Percentiles rank a stretch among this genome's conserved stretches.
phyloP scores from a whole-genome alignment of 2,329 filamentous ascomycete genomes.

The Apiospora phragmitis region DNA sequence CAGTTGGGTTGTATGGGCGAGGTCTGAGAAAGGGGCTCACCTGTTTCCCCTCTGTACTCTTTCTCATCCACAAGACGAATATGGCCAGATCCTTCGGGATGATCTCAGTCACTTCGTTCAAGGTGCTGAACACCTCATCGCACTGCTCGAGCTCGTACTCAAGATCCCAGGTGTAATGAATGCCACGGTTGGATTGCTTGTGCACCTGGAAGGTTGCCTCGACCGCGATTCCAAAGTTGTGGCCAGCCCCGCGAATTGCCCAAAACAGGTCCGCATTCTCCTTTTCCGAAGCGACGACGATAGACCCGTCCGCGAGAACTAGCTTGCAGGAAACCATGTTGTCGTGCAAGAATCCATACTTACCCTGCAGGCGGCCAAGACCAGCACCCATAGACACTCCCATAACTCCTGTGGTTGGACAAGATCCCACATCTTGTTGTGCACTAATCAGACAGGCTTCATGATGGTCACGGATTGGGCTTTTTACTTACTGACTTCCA shows the following conservation, averaged over 20 bases:
- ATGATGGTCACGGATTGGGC: too few relatives aligned
- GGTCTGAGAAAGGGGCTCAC: not conserved
- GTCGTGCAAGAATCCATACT: not conserved
- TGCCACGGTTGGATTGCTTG: not conserved
- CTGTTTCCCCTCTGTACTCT: not conserved
- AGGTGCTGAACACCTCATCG: not conserved
- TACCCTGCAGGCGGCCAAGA: not conserved
- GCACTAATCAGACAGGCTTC: not conserved
- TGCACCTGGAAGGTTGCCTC: not conserved
- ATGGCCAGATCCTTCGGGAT: not conserved
- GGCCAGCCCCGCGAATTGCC: not conserved
- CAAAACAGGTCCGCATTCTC: slow-evolving; percentile 10
- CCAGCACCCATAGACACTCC: not conserved
- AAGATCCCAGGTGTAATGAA: slow-evolving; percentile 1
- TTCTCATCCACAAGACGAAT: slow-evolving; percentile 10
- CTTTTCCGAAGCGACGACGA: not conserved
- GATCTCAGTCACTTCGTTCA: not conserved
- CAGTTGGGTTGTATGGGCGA: not conserved
- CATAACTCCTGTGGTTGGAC: not conserved
- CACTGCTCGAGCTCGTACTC: slow-evolving; percentile 10
- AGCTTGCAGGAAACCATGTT: slow-evolving; percentile 4
- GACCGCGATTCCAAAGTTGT: slow-evolving; percentile 7
- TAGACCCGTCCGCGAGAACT: slow-evolving; percentile 4
- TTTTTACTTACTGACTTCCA: not conserved
- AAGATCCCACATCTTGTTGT: not conserved